phyloP scores from a whole-genome alignment of 768 basidiomycete species.

The Mycena epipterygia region DNA sequence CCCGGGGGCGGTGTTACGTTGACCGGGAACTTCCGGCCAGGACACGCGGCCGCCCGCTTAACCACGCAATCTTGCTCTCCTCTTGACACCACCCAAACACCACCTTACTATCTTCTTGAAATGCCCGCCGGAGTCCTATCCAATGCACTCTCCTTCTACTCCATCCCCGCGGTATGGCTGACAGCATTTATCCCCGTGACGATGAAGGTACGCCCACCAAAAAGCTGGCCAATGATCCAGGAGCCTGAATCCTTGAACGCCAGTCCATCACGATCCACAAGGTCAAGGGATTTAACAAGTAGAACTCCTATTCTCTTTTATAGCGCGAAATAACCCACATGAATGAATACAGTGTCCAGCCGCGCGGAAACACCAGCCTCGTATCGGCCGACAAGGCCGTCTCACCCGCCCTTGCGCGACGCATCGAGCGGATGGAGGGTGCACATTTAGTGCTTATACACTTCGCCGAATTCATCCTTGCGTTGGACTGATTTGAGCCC shows the following conservation, averaged over 20 bases:
- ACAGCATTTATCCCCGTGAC: slow-evolving; percentile 41
- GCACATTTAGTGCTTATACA: slow-evolving; percentile 53
- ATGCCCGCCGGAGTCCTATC: slow-evolving; percentile 10
- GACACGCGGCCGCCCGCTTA: too few relatives aligned
- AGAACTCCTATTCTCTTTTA: not conserved
- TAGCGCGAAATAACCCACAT: not conserved
- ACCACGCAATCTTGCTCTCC: too few relatives aligned
- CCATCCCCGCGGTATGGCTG: slow-evolving; percentile 45
- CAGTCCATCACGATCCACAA: slow-evolving; percentile 38
- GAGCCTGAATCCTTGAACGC: not conserved
- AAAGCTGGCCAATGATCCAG: too few relatives aligned
- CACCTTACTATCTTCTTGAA: too few relatives aligned
- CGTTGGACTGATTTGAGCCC: slow-evolving; percentile 5
- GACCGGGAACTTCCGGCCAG: too few relatives aligned
- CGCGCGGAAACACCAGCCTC: slow-evolving; percentile 45
- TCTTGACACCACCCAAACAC: too few relatives aligned
- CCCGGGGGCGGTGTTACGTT: too few relatives aligned
- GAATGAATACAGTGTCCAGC: slow-evolving; percentile 45
- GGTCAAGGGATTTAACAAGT: slow-evolving; percentile 54
- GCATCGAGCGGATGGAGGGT: slow-evolving; percentile 52
- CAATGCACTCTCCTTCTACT: slow-evolving; percentile 45
- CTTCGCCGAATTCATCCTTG: not conserved
- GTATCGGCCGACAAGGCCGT: slow-evolving; percentile 42
- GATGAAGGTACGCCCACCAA: slow-evolving; percentile 35
- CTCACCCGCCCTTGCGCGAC: slow-evolving; percentile 38